Evolutionary conservation across 1,284 basidiomycete genomes (phyloP), one percentile per base, ranked within the genome.

Genomic region (Cryptococcus deneoformans): DNA sequence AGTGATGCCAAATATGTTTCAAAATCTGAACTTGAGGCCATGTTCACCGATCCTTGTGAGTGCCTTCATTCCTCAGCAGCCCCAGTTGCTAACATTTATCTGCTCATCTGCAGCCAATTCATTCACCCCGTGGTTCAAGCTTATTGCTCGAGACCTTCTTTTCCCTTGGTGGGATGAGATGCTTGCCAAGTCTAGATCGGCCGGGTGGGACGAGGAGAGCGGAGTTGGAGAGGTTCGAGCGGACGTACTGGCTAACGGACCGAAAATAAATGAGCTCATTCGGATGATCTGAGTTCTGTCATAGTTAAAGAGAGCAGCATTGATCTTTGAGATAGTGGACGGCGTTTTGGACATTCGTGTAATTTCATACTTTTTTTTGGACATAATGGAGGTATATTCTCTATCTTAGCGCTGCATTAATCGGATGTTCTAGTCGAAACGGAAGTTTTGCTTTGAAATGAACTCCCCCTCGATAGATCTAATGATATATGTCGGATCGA

Each of bases 71-170:
- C n/a, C 43, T 43, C 47, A 36, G 24, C 42, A 20, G 24, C 2
- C 14, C 20, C 54, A 46, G 43, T 42, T 54, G 29, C 16, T 43
- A 29, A 29, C 29, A 36, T 39, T 45, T 44, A 39, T 60, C 68
- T 46, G 65, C 49, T 50, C 40, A 35, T 60, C 56, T 47, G 35
- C 50, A 95, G 92, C 80, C 46, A 89, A 90, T 71, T 84, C 85
- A 0, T 99, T 99, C 78, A 99, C 96, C 3, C 96, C 96, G 0
- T 99, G 96, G 96, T 99, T 99, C 86, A 92, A 93, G 76, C 85
- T 99, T 44, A 99, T 99, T 70, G 93, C 92, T 1, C 86, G 93
- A 7, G 91, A 96, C 73, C 97, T 97, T 78, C 83, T 99, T 52
- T 98, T 95, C 76, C 92, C 91, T 12, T 99, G 96, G 96, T 99